phyloP scores from a whole-genome alignment of 371 early-diverging fungal genomes.

The Catenaria anguillulae region DNA sequence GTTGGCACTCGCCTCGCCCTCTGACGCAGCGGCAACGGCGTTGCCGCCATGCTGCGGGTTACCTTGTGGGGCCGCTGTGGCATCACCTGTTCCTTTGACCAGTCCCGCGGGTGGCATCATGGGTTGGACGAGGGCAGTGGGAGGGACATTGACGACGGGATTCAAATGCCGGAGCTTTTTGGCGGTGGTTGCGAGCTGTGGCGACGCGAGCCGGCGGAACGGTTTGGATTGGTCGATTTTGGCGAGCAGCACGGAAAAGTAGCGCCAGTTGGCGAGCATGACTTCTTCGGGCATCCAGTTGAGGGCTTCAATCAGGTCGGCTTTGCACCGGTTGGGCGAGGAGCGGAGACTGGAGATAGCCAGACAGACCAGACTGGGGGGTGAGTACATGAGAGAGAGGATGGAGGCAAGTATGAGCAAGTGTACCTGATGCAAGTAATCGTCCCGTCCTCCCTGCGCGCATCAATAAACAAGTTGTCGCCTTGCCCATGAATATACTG shows the following conservation, averaged over 20 bases:
- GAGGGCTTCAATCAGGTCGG: background rate
- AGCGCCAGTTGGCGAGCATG: background rate
- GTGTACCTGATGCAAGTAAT: background rate
- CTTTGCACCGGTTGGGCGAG: background rate
- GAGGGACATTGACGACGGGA: background rate
- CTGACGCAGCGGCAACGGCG: too few relatives aligned
- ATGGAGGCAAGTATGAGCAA: too few relatives aligned
- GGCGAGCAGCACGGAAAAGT: slow-evolving; percentile 2
- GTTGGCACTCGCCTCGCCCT: too few relatives aligned
- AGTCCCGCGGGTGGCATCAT: too few relatives aligned
- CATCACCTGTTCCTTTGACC: too few relatives aligned
- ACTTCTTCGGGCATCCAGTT: background rate
- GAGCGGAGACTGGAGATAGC: background rate
- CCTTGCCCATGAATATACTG: background rate
- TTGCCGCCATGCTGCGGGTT: too few relatives aligned
- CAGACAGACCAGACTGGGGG: too few relatives aligned
- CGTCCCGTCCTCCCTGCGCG: background rate
- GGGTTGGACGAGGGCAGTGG: background rate
- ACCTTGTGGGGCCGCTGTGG: too few relatives aligned
- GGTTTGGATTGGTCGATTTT: slow-evolving; percentile 3
- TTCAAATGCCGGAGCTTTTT: background rate
- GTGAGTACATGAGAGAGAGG: too few relatives aligned
- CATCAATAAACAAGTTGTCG: background rate
- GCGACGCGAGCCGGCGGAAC: background rate
- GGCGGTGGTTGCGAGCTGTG: background rate